Evolutionary conservation across 768 basidiomycete genomes (phyloP), one percentile per base, ranked within the genome.

Genomic region (Peribolospora baueri): DNA sequence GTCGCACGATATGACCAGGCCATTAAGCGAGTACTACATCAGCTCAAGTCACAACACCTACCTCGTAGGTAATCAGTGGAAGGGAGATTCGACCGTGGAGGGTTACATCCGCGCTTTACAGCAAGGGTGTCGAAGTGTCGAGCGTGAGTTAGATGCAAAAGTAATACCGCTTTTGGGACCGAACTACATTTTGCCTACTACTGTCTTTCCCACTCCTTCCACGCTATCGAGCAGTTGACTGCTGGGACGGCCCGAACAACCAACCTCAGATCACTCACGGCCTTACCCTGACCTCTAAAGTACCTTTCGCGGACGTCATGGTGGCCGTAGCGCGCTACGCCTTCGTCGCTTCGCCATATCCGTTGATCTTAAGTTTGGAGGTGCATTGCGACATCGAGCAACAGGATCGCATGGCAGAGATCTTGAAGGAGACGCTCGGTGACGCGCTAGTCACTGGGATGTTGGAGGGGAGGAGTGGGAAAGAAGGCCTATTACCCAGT

Each of bases 1-100:
- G 5, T 73, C 72, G 66, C 84, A 88, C 51, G 81, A 93, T 61
- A 95, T 97, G 93, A 81, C 81, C 0, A 71, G 75, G 1, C 86
- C 91, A 1, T 71, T 93, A 10, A 76, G 78, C 2, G 83, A 95
- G 56, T 97, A 97, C 65, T 85, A 73, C 63, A 76, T 90, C 63
- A 86, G 83, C 3, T 80, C 83, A 8, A 86, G 83, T 7, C 90
- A 97, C 65, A 95, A 97, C 60, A 88, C 85, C 0, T 88, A 88
- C 63, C 77, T 90, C 7, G 77, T 84, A 13, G 86, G 86, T 0
- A 75, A 83, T 63, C 86, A 90, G 62, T 57, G 62, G 61, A 62
- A 69, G 40, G 91, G 91, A 4, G 77, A 80, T 40, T 86, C 83
- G 58, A 88, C 88, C 0, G 77, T 85, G 38, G 90, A 93, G 63